phyloP scores from a whole-genome alignment of 2,329 filamentous ascomycete genomes.

The Microsporum audouinii region DNA sequence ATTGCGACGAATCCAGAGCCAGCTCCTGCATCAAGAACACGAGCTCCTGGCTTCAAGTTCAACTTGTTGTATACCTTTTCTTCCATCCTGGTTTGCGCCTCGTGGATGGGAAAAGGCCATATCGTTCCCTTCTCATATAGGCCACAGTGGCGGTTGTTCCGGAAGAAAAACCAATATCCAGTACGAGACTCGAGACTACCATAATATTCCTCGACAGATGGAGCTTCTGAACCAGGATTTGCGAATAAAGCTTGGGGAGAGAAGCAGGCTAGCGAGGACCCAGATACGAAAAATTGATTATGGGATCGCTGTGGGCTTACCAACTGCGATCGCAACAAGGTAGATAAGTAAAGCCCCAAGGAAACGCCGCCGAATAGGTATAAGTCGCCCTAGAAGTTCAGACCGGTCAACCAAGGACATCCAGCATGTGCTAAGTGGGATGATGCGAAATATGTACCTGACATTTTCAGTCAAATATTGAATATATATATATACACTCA shows the following conservation, averaged over 20 bases:
- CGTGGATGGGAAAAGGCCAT: constrained; percentile 40
- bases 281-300: too few relatives aligned
- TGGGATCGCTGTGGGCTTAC: too few relatives aligned
- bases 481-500: too few relatives aligned
- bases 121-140: constrained; percentile 37
- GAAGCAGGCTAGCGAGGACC: too few relatives aligned
- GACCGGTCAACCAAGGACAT: too few relatives aligned
- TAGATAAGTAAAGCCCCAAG: too few relatives aligned
- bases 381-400: too few relatives aligned
- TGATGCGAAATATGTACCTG: too few relatives aligned
- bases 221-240: neutral
- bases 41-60: constrained; percentile 28
- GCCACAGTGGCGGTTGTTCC: constrained; percentile 42
- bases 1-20: constrained; percentile 42
- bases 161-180: constrained; percentile 30
- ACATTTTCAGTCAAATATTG: too few relatives aligned
- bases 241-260: neutral
- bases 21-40: constrained; percentile 44
- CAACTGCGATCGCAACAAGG: too few relatives aligned
- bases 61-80: constrained; percentile 35
- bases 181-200: constrained; percentile 22
- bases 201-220: constrained; percentile 4
- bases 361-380: too few relatives aligned
- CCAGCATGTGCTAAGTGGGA: too few relatives aligned
- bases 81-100: constrained; percentile 40